Evolutionary conservation across 2,329 filamentous ascomycete species (phyloP), one percentile per base, ranked within the genome.

Genomic region (Xylariaceae sp.): DNA sequence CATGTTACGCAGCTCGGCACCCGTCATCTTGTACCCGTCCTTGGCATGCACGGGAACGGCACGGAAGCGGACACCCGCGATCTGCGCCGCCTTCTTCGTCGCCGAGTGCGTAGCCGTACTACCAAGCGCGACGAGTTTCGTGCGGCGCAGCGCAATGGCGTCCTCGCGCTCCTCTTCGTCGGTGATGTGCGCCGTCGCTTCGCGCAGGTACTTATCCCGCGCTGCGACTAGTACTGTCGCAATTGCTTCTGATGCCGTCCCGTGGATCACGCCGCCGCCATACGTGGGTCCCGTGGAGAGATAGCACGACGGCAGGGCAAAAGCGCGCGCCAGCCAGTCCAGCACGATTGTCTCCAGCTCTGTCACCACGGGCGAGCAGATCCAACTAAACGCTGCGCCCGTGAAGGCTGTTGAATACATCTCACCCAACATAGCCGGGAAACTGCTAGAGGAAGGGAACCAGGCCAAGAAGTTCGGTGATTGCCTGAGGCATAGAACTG

Each of bases 381-480:
- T 85, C 92, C 92, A 97, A 73, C 97, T 97, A 78, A 97, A 97
- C 37, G 90, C 90, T 1, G 92, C 90, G 15, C 89, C 89, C 12
- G 85, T 94, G 72, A 96, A 92, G 6, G 90, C 87, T 5, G 89
- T 86, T 41, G 85, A 89, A 76, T 96, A 97, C 76, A 97, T 85
- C 73, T 97, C 92, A 18, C 90, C 92, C 10, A 97, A 80, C 70
- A 96, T 92, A 26, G 85, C 83, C 0, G 92, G 91, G 68, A 87
- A 96, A 34, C 87, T 89, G 49, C 86, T 85, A 21, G 83, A 85
- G 47, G 89, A 89, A 1, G 92, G 88, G 73, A 94, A 97, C 77
- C 95, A 97, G 42, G 92, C 92, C 83, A 96, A 89, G 78, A 96
- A 97, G 67, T 92, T 91, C 15, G 90, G 92, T 2, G 86, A 89